Conservation (phyloP, 139 green algal genomes). For the Picocystis salinarum region DNA sequence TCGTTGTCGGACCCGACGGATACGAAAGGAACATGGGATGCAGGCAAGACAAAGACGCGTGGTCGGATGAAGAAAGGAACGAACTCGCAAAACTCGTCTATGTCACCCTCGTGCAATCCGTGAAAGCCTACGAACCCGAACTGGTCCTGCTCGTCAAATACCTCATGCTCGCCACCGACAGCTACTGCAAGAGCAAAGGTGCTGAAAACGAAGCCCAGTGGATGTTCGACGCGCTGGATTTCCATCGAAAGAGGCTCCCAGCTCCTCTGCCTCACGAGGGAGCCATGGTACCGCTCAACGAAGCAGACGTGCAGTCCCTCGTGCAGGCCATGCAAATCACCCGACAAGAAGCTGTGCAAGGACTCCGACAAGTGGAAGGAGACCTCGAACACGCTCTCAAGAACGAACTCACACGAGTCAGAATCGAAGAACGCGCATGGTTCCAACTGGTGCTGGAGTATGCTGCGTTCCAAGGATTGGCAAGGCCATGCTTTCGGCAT, state of each 20-base stretch:
- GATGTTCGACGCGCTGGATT: too few species aligned
- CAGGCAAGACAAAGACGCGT: too few species aligned
- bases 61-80: conserved; percentile 5
- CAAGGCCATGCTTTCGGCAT: too few species aligned
- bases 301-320: conserved; percentile 10
- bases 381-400: conserved; percentile 3
- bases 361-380: conserved; percentile 9
- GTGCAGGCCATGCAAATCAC: conserved; percentile 12
- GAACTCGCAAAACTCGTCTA: conserved; percentile 9
- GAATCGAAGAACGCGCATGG: background rate
- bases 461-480: too few species aligned
- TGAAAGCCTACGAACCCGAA: conserved; percentile 1
- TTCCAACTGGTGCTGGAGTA: conserved; percentile 15
- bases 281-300: conserved; percentile 16
- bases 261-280: conserved; percentile 4
- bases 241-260: conserved; percentile 4
- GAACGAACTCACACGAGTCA: conserved; percentile 5
- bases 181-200: background rate
- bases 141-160: conserved; percentile 31
- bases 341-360: conserved; percentile 10
- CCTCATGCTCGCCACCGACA: conserved; percentile 15
- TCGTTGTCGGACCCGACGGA: too few species aligned
- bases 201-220: background rate
- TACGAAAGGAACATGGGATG: too few species aligned
- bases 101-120: conserved; percentile 4